Conservation (phyloP, 768 basidiomycete species). For the Candolleomyces efflorescens region DNA sequence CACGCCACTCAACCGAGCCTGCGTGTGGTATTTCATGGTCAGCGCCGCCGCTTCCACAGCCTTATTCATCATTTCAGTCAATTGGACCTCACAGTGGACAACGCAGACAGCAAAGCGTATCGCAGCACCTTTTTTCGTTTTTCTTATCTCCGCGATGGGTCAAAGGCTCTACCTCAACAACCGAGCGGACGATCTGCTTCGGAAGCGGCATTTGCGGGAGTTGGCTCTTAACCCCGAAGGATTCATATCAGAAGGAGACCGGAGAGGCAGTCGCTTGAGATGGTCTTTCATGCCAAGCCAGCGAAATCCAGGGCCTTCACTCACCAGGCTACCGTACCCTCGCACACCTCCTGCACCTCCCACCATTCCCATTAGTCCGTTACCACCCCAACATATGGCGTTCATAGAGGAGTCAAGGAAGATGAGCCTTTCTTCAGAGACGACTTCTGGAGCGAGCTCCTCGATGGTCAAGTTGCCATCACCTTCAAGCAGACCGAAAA, state of each 20-base stretch:
- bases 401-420: not conserved
- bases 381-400: not conserved
- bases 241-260: not conserved
- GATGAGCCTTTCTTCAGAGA: not conserved
- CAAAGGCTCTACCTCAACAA: constrained; percentile 7
- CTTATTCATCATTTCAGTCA: constrained; percentile 1
- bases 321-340: not conserved
- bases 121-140: constrained; percentile 3
- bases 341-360: constrained; percentile 2
- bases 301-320: not conserved
- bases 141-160: constrained; percentile 5
- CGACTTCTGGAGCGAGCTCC: not conserved
- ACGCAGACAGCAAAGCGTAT: not conserved
- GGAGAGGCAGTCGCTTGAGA: not conserved
- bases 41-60: not conserved
- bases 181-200: constrained; percentile 1
- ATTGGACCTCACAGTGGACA: not conserved
- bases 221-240: no score
- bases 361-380: not conserved
- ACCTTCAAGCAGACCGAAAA: not conserved
- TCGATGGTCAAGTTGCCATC: not conserved
- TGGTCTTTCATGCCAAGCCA: not conserved
- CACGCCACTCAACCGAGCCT: constrained; percentile 6
- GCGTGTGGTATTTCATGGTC: constrained; percentile 8
- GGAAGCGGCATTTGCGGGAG: constrained; percentile 2